Evolutionary conservation across 192 early-diverging fungal genomes (phyloP).

Genomic region (Coemansia sp.): DNA sequence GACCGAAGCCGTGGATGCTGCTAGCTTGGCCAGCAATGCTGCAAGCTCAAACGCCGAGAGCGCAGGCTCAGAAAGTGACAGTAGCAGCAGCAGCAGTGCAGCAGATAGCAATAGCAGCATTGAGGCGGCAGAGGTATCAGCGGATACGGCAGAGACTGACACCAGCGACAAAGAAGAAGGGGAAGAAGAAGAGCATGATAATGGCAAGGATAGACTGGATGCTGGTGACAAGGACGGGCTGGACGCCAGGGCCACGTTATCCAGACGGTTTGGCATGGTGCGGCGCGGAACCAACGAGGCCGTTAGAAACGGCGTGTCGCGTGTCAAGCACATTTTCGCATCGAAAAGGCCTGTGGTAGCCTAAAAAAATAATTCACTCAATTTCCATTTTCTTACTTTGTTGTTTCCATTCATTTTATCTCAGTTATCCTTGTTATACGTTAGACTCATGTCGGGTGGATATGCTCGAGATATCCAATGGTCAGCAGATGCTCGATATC

Average conservation of each 20-base stretch:
- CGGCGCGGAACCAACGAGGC: slow-evolving; percentile 37
- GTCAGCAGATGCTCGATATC: slow-evolving; percentile 90
- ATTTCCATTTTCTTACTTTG: no score
- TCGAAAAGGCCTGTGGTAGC: slow-evolving; percentile 23
- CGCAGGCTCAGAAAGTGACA: background rate
- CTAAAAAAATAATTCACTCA: no score
- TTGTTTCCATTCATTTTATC: no score
- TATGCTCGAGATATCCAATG: slow-evolving; percentile 79
- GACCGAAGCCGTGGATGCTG: background rate
- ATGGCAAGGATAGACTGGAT: slow-evolving; percentile 7
- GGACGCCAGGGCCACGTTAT: slow-evolving; percentile 12
- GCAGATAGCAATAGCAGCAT: background rate
- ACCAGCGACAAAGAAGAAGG: background rate
- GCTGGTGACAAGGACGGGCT: slow-evolving; percentile 9
- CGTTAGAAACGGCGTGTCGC: slow-evolving; percentile 45
- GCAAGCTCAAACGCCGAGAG: background rate
- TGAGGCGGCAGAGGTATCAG: background rate
- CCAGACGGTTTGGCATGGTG: slow-evolving; percentile 22
- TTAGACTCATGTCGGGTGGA: slow-evolving; percentile 23
- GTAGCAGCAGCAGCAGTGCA: background rate
- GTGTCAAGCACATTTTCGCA: slow-evolving; percentile 43
- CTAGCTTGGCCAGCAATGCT: background rate
- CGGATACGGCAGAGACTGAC: background rate
- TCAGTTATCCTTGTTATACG: background rate
- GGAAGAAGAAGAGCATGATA: background rate